Percentiles rank a stretch among this genome's conserved stretches.
Conservation (phyloP, 305 asterid genomes). For the Fraxinus latifolia region DNA sequence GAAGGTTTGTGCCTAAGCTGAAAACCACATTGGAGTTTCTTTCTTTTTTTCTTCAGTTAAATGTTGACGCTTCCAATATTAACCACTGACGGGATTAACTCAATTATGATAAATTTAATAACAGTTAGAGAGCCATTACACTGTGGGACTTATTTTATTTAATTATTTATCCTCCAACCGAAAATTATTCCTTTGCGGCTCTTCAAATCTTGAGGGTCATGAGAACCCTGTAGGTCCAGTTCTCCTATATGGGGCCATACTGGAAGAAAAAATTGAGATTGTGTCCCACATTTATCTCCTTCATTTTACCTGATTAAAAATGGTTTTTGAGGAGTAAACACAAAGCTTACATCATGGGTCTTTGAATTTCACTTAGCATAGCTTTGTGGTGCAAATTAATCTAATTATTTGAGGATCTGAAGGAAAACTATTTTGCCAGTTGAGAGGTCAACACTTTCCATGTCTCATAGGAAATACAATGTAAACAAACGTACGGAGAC, state of each 20-base stretch:
- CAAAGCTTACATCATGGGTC: neutral
- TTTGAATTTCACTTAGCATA: neutral
- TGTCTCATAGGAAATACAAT: neutral
- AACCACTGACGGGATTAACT: neutral
- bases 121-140: neutral
- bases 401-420: neutral
- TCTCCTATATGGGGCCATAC: neutral
- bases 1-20: neutral
- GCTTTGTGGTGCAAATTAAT: neutral
- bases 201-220: neutral
- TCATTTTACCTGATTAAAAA: neutral
- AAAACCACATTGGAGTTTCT: neutral
- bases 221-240: neutral
- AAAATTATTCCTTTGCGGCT: neutral
- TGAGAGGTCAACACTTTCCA: neutral
- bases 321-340: neutral
- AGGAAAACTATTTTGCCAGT: neutral
- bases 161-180: neutral
- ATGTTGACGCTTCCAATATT: neutral
- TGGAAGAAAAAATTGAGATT: neutral
- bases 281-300: neutral
- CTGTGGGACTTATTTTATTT: neutral
- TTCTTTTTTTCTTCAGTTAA: neutral
- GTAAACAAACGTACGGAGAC: neutral
- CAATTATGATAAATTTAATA: neutral